Evolutionary conservation across 345 rosid genomes (phyloP).

Genomic region (Hirschfeldia incana): DNA sequence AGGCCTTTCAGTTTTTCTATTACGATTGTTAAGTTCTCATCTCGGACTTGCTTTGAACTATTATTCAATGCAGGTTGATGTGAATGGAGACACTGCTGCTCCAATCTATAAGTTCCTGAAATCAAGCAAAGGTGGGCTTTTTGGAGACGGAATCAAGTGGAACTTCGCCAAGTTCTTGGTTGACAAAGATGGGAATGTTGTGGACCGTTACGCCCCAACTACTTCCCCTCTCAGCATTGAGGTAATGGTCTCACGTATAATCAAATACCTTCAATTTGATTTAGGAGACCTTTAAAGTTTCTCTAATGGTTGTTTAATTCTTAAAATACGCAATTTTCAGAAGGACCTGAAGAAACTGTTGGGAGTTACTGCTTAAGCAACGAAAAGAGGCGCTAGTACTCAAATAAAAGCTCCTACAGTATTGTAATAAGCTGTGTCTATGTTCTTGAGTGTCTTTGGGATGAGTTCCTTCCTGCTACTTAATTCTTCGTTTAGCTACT

Average conservation of each 20-base stretch:
- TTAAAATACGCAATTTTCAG: constrained; percentile 44
- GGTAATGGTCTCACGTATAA: constrained; percentile 44
- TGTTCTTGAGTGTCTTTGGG: constrained; percentile 4
- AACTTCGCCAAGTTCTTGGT: constrained; percentile 85
- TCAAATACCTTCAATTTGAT: neutral
- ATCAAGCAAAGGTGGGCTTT: constrained; percentile 74
- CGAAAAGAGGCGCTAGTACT: neutral
- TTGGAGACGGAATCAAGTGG: constrained; percentile 82
- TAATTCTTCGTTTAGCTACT: neutral
- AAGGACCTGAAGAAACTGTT: constrained; percentile 77
- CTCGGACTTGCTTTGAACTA: neutral
- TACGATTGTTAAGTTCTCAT: neutral
- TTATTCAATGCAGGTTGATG: constrained; percentile 53
- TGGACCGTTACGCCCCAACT: constrained; percentile 87
- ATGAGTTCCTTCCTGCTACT: neutral
- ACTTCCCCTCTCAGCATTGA: constrained; percentile 90
- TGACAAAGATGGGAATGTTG: constrained; percentile 71
- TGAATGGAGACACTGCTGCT: constrained; percentile 70
- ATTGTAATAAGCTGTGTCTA: constrained; percentile 18
- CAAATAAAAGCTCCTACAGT: constrained; percentile 24
- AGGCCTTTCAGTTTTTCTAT: neutral
- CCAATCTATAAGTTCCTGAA: constrained; percentile 87
- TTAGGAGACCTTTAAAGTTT: neutral
- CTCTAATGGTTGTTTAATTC: neutral
- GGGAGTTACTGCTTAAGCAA: constrained; percentile 39